Evolutionary conservation across 805 yeast genomes (phyloP).

Genomic region (Wickerhamiella cacticola): DNA sequence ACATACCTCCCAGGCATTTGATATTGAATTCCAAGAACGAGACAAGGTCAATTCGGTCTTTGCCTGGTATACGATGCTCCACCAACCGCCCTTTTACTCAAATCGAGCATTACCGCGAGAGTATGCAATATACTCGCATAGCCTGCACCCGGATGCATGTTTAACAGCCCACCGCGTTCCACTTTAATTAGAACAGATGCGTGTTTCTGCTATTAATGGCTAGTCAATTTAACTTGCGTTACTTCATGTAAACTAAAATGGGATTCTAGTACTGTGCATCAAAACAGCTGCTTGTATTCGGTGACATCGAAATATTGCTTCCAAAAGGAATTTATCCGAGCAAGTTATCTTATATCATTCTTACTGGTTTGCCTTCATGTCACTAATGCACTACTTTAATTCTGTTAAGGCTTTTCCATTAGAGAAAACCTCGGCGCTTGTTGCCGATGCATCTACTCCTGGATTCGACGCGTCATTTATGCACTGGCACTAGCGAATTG

Average conservation of each 20-base stretch:
- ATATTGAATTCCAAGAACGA: too few relatives aligned
- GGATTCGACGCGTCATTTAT: neutral
- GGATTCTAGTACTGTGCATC: too few relatives aligned
- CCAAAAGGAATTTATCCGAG: too few relatives aligned
- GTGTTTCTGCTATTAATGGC: slow-evolving; percentile 1
- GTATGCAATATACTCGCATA: neutral
- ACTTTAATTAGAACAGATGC: neutral
- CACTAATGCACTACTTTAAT: too few relatives aligned
- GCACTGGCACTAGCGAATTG: neutral
- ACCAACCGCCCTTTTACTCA: too few relatives aligned
- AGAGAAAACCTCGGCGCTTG: neutral
- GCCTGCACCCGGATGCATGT: neutral
- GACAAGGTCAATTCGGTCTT: too few relatives aligned
- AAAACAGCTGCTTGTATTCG: too few relatives aligned
- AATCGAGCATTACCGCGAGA: neutral
- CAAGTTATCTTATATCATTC: too few relatives aligned
- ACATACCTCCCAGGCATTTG: too few relatives aligned
- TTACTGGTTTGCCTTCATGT: too few relatives aligned
- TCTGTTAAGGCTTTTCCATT: neutral
- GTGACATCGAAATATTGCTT: too few relatives aligned
- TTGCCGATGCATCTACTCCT: slow-evolving; percentile 1
- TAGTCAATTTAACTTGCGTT: neutral
- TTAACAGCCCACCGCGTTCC: neutral
- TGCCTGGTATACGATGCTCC: too few relatives aligned
- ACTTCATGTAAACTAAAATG: neutral